These are phyloP conservation scores for Pythium brassicae DNA, from an alignment of 352 stramenopile species.

Conservation along the genomic window DNA sequence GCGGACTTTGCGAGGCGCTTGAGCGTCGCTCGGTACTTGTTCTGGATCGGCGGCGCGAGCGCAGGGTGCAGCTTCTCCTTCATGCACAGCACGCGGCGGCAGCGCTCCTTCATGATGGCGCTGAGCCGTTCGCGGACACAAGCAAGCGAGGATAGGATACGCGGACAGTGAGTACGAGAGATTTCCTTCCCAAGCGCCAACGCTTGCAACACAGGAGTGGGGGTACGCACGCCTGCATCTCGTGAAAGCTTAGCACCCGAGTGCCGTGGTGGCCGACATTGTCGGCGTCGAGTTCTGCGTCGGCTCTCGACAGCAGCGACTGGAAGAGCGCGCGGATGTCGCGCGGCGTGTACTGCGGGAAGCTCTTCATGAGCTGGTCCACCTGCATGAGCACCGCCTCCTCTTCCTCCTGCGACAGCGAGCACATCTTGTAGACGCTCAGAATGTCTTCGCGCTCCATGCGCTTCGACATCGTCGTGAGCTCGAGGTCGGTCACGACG, in stretches of 20 bases:
- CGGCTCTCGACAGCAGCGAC: slow-evolving; percentile 29
- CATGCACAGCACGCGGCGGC: slow-evolving; percentile 65
- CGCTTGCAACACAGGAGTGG: not conserved
- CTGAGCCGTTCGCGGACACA: slow-evolving; percentile 10
- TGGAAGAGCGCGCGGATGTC: slow-evolving; percentile 65
- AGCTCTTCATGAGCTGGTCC: slow-evolving; percentile 54
- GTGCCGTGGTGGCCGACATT: no score
- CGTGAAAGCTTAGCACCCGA: slow-evolving; percentile 46
- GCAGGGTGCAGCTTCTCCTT: slow-evolving; percentile 55
- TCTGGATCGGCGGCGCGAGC: slow-evolving; percentile 42
- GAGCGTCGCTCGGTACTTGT: slow-evolving; percentile 41
- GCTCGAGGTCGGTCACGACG: slow-evolving; percentile 67
- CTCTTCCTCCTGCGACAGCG: slow-evolving; percentile 59
- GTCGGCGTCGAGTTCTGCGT: no score
- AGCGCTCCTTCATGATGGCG: slow-evolving; percentile 50
- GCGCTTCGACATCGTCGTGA: slow-evolving; percentile 54
- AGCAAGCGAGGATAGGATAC: not conserved
- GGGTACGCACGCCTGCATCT: slow-evolving; percentile 57
- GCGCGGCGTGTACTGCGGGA: slow-evolving; percentile 55
- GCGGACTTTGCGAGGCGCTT: slow-evolving; percentile 31
- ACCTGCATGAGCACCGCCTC: slow-evolving; percentile 75
- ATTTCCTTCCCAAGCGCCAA: not conserved
- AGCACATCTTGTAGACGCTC: slow-evolving; percentile 60
- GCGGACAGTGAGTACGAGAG: not conserved
- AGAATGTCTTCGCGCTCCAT: slow-evolving; percentile 84